Percentiles rank a stretch among this genome's conserved stretches.
Conservation (phyloP, 176 grass and related monocot genomes). For the Puya raimondii region DNA sequence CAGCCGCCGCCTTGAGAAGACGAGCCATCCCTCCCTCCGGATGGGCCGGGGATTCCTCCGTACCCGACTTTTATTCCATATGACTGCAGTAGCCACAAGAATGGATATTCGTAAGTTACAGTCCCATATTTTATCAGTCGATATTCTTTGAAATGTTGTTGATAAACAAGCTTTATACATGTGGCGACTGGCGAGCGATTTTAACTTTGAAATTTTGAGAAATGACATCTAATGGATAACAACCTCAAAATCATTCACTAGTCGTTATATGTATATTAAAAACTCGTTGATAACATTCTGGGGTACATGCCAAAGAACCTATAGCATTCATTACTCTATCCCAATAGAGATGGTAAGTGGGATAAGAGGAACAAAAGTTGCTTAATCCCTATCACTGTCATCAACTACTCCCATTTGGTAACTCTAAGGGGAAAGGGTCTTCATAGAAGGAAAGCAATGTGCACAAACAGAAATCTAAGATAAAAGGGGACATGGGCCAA, state of each 20-base stretch:
- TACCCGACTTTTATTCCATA: conserved; percentile 68
- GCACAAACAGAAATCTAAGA: neutral
- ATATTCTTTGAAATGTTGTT: too few relatives aligned
- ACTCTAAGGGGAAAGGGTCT: neutral
- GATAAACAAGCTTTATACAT: too few relatives aligned
- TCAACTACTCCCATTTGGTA: neutral
- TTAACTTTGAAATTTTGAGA: neutral
- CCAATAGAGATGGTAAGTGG: too few relatives aligned
- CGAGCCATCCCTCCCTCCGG: conserved; percentile 41
- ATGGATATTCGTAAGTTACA: neutral
- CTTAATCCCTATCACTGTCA: neutral
- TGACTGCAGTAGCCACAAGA: conserved; percentile 28
- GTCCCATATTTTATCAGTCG: too few relatives aligned
- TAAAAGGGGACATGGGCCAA: neutral
- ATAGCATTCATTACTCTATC: too few relatives aligned
- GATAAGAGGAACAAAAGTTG: too few relatives aligned
- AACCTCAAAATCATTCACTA: neutral
- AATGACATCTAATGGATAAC: neutral
- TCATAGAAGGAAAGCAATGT: neutral
- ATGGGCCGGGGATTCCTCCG: conserved; percentile 28
- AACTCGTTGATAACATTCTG: too few relatives aligned
- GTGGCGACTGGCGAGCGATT: too few relatives aligned
- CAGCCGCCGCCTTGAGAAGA: conserved; percentile 34
- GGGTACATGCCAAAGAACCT: too few relatives aligned
- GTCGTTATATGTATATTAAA: too few relatives aligned